Base-by-base conservation (phyloP, 202 grass and related monocot species). In the Miscanthus sacchariflorus region DNA sequence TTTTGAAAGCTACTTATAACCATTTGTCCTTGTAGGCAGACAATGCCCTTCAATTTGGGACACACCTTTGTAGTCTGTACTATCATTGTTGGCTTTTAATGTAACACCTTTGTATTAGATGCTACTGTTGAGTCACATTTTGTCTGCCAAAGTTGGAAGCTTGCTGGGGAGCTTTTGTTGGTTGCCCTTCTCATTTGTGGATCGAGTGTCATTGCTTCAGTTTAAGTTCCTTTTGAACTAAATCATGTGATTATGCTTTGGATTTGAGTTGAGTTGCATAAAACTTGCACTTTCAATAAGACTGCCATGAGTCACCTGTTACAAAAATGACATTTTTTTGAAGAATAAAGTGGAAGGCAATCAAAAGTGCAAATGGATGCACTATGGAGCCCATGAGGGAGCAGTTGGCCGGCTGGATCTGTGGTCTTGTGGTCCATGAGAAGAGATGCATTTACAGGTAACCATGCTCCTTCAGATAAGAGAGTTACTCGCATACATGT, bases 401-500 rank as follows among this genome's bases (percentile, higher is more conserved):
- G 86, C 86, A 78, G 82, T 52, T 88, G 49, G 76, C 70, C 58
- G 5, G 70, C 38, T 81, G 64, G 77, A 81, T 81, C 85, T 64
- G 39, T 11, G 38, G 14, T 33, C 36, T n/a, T 50, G 86, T 88
- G 82, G 77, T 85, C 82, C 86, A 76, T 50, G 52, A 72, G 52
- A 84, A 85, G 63, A 9, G 43, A 49, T 54, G 63, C 63, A 43
- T 91, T 91, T 66, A 81, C 85, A 72, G 83, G 23, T 81, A 66
- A 70, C 46, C 68, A 64, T 67, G 54, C 43, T 77, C 35, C 5
- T 14, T 84, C 42, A 81, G 69, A 85, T 9, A 81, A 33, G 63
- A 88, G 48, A 88, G 52, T 74, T 80, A 81, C 59, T 79, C 59
- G 3, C 77, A 56, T 70, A 14, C 81, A 84, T 56, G 85, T 85